Evolutionary conservation across 2,329 filamentous ascomycete species (phyloP).

Genomic region (Venturia effusa): DNA sequence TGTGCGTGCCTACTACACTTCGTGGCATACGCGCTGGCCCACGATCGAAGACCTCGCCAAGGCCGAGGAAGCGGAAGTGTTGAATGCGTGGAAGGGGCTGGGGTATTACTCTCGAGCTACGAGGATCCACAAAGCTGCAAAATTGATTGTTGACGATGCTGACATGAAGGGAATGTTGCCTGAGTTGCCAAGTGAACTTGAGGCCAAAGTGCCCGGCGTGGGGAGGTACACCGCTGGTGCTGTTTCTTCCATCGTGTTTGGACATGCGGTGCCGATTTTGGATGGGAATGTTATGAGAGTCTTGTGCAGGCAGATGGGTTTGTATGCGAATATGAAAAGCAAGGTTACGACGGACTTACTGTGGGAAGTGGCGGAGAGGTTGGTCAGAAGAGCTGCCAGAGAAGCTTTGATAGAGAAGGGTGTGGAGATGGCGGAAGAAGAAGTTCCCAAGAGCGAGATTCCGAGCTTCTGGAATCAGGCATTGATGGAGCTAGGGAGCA

Average conservation of each 20-base stretch:
- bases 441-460: constrained; percentile 25
- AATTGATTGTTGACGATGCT: constrained; percentile 35
- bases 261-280: constrained; percentile 47
- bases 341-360: constrained; percentile 43
- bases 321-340: constrained; percentile 46
- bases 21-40: constrained; percentile 51
- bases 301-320: constrained; percentile 47
- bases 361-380: constrained; percentile 47
- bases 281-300: constrained; percentile 55
- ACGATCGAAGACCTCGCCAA: constrained; percentile 45
- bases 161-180: constrained; percentile 40
- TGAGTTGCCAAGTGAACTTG: constrained; percentile 32
- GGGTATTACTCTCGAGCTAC: constrained; percentile 56
- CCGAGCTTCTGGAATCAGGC: constrained; percentile 54
- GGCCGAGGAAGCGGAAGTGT: constrained; percentile 44
- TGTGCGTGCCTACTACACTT: constrained; percentile 53
- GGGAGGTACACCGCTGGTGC: constrained; percentile 54
- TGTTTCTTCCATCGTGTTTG: constrained; percentile 52
- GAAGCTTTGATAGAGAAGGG: constrained; percentile 23
- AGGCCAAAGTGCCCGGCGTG: constrained; percentile 46
- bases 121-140: constrained; percentile 47
- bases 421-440: neutral
- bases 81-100: constrained; percentile 49
- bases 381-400: constrained; percentile 41
- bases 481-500: constrained; percentile 55